Percentiles rank a stretch among this genome's conserved stretches.
These are phyloP conservation scores for Fusarium lyarnte DNA, from an alignment of 2,329 filamentous ascomycete genomes.

Conservation along the genomic window DNA sequence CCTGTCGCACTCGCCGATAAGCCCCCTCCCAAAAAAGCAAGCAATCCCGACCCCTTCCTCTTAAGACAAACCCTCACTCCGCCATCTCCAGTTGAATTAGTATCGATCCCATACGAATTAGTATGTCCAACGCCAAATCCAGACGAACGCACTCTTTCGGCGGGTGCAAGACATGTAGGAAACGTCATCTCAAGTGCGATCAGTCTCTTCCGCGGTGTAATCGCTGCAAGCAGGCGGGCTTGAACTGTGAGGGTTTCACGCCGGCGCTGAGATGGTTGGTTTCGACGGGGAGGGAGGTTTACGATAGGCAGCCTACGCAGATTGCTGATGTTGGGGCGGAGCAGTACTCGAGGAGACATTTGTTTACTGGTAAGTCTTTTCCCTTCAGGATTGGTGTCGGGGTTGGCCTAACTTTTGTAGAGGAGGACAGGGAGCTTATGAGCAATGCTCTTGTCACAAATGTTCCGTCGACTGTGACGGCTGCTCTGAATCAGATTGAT, in stretches of 20 bases:
- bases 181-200: conserved; percentile 38
- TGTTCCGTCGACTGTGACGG: conserved; percentile 27
- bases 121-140: conserved; percentile 23
- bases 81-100: neutral
- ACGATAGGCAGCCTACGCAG: conserved; percentile 24
- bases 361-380: conserved; percentile 26
- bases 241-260: conserved; percentile 33
- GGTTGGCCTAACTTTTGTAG: neutral
- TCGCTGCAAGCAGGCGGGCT: conserved; percentile 25
- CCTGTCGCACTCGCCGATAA: conserved; percentile 11
- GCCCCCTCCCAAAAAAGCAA: conserved; percentile 1
- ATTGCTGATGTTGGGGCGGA: conserved; percentile 11
- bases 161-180: conserved; percentile 37
- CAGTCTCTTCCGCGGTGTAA: conserved; percentile 30
- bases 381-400: too few species aligned
- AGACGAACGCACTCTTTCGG: conserved; percentile 36
- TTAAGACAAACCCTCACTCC: conserved; percentile 13
- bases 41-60: conserved; percentile 24
- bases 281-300: conserved; percentile 29
- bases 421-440: conserved; percentile 29
- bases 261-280: conserved; percentile 33
- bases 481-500: conserved; percentile 29
- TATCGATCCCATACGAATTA: neutral
- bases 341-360: conserved; percentile 32
- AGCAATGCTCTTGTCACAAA: conserved; percentile 18